Percentiles rank a stretch among this genome's conserved stretches.
These are phyloP conservation scores for Trichoderma pleuroti DNA, from an alignment of 2,329 filamentous ascomycete species.

Conservation along the genomic window DNA sequence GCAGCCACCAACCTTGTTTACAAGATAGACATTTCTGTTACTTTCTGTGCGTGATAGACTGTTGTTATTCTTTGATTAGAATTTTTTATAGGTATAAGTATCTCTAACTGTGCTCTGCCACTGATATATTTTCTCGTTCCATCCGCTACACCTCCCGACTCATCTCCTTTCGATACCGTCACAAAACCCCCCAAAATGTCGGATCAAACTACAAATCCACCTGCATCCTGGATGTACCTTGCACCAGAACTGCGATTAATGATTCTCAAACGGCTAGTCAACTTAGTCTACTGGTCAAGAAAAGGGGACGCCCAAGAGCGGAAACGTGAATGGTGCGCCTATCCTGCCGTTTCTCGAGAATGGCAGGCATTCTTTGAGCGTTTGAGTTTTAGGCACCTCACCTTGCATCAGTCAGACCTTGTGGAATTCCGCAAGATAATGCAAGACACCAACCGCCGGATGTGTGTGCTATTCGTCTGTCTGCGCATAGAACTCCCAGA, in stretches of 20 bases:
- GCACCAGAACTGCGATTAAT: neutral
- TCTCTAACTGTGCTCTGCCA: neutral
- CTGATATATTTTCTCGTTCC: neutral
- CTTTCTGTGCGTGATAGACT: neutral
- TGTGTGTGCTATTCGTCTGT: neutral
- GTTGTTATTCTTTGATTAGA: neutral
- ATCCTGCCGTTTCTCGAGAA: neutral
- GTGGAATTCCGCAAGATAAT: neutral
- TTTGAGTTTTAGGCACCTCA: neutral
- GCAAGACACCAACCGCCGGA: neutral
- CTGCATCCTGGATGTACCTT: neutral
- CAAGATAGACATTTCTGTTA: neutral
- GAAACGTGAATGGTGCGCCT: neutral
- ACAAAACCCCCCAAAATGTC: neutral
- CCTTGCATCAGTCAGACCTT: neutral
- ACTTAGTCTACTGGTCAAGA: neutral
- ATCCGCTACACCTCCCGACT: neutral
- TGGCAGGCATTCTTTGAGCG: neutral
- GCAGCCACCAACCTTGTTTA: neutral
- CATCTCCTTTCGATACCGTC: neutral
- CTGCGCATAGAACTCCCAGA: neutral
- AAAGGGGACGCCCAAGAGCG: neutral
- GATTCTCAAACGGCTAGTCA: neutral
- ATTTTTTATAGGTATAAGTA: neutral
- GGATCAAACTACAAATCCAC: neutral